Evolutionary conservation across 2,329 filamentous ascomycete genomes (phyloP), one percentile per base, ranked within the genome.

Genomic region (Ilyonectria sp.): DNA sequence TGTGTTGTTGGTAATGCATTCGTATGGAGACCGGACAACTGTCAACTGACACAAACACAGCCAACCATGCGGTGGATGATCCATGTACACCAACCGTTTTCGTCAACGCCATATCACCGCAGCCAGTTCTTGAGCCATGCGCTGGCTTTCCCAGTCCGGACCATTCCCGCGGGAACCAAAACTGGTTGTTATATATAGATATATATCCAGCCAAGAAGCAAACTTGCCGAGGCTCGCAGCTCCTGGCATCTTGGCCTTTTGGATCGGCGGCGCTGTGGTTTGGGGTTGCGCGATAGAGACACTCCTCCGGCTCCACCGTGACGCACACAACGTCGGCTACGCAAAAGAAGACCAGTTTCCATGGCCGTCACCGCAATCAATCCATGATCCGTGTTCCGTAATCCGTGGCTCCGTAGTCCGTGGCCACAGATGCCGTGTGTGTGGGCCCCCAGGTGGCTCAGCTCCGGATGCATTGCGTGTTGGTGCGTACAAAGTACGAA

Each of bases 231-330:
- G 31, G 31, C 11, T 1, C 31, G 8, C 31, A 33, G 7, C 31
- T 11, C 8, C 11, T 33, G 40, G n/a, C 17, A n/a, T n/a, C 15
- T 43, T n/a, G 40, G 40, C 37, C 37, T 6, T 17, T 17, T 11
- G 37, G 6, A 40, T 40, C 37, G 13, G 11, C 15, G 13, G 37
- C 13, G 37, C 37, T 40, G 40, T n/a, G 40, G 40, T 8, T 17
- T 43, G 15, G 7, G 15, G 15, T 8, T 17, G 4, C 15, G 2
- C 6, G n/a, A 43, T 43, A 43, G 17, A 43, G 17, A 8, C 23
- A 59, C 43, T 54, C 49, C 23, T 29, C 29, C 60, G 23, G 31
- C n/a, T 53, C 57, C 62, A 59, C 60, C 47, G 53, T 65, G 69
- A 69, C 63, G 63, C 60, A 61, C 15, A 63, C 59, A 44, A 52